Evolutionary conservation across 2,329 filamentous ascomycete genomes (phyloP).

Genomic region (Ampelomyces quisqualis): DNA sequence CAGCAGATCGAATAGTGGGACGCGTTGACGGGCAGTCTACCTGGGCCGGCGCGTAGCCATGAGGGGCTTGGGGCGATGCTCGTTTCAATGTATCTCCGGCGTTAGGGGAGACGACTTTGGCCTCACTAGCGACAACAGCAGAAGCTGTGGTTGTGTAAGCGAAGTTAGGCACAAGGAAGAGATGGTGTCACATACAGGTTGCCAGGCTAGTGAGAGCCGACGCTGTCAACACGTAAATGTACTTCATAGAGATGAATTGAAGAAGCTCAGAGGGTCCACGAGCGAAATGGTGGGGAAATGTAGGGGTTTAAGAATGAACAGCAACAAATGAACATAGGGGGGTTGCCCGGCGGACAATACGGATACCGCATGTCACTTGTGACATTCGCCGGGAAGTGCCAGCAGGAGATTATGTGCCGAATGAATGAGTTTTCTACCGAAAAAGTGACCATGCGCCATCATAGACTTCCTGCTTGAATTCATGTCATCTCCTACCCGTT

Average conservation of each 20-base stretch:
- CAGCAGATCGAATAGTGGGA: conserved; percentile 67
- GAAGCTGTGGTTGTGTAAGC: conserved; percentile 33
- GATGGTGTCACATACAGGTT: conserved; percentile 26
- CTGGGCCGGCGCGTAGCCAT: conserved; percentile 69
- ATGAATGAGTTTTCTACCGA: too few relatives aligned
- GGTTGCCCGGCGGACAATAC: neutral
- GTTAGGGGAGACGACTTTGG: conserved; percentile 20
- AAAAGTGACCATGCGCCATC: too few relatives aligned
- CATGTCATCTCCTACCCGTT: too few relatives aligned
- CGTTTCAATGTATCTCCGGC: conserved; percentile 37
- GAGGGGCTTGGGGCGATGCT: conserved; percentile 57
- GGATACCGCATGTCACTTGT: too few relatives aligned
- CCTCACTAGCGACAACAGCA: conserved; percentile 24
- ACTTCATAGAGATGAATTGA: conserved; percentile 26
- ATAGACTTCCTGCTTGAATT: too few relatives aligned
- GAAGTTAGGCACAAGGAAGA: conserved; percentile 1
- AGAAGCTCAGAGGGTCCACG: neutral
- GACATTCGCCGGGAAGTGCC: too few relatives aligned
- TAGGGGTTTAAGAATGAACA: conserved; percentile 1
- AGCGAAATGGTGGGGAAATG: conserved; percentile 2
- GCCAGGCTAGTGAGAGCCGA: conserved; percentile 33
- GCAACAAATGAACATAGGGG: conserved; percentile 8
- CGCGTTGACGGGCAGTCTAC: conserved; percentile 69
- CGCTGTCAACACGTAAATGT: conserved; percentile 26
- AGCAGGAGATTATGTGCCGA: too few relatives aligned